Percentiles rank a stretch among this genome's conserved stretches.
Evolutionary conservation across 805 yeast species (phyloP).

Genomic region (Torulaspora maleeae): DNA sequence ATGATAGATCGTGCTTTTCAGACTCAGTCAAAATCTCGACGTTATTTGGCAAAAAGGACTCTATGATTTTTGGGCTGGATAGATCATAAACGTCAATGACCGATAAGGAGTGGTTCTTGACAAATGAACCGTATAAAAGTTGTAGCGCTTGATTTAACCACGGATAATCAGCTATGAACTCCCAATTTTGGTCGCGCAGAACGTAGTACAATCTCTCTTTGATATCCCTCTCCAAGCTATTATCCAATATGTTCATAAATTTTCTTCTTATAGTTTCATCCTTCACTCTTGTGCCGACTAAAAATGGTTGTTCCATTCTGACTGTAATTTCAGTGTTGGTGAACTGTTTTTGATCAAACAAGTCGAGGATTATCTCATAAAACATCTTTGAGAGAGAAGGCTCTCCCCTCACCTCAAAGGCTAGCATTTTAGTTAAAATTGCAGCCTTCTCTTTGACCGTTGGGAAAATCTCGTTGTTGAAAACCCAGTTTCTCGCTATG

Average conservation of each 20-base stretch:
- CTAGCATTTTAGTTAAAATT: constrained; percentile 85
- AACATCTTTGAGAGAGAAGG: constrained; percentile 69
- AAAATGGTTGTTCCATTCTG: constrained; percentile 92
- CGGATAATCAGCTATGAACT: constrained; percentile 81
- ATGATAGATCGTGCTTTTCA: constrained; percentile 25
- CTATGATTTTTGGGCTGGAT: constrained; percentile 37
- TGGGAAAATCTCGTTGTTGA: constrained; percentile 83
- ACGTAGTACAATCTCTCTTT: constrained; percentile 78
- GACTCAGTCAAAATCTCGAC: constrained; percentile 11
- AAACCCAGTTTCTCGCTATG: constrained; percentile 86
- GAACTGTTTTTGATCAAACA: constrained; percentile 74
- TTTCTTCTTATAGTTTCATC: constrained; percentile 70
- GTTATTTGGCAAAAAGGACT: constrained; percentile 18
- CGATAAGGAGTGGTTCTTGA: constrained; percentile 43
- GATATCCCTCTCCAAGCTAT: constrained; percentile 71
- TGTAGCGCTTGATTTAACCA: constrained; percentile 95
- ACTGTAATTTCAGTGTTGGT: constrained; percentile 85
- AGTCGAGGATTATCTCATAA: constrained; percentile 79
- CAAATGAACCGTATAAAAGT: constrained; percentile 73
- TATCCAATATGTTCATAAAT: constrained; percentile 73
- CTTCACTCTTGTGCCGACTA: constrained; percentile 84
- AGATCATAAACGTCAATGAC: constrained; percentile 50
- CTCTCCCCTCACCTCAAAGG: constrained; percentile 85
- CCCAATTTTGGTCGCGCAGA: constrained; percentile 97
- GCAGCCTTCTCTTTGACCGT: constrained; percentile 96